Evolutionary conservation across 208 protist species (phyloP), one percentile per base, ranked within the genome.

Genomic region (Leishmania tropica): DNA sequence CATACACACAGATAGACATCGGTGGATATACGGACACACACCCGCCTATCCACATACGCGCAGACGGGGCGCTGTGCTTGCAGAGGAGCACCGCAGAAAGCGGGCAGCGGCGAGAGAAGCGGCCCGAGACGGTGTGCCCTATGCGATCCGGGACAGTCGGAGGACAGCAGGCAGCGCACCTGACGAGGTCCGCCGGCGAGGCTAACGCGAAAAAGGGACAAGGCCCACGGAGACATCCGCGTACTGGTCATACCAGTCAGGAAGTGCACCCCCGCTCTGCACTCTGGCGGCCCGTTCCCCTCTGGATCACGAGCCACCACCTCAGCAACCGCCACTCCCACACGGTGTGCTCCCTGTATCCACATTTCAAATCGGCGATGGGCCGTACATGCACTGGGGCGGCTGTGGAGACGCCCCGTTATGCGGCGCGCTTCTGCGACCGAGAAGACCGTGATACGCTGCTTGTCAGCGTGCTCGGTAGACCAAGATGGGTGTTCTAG

Each of bases 301-400:
- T 67, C 62, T 37, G 0, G 1, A 6, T n/a, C 3, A 21, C 3
- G 31, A 2, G 13, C 10, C 62, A 67, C 62, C 62, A 67, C 62
- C 62, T 31, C 62, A 15, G n/a, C 13, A 67, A 67, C 6, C 62
- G 31, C 62, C 5, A n/a, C 28, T 1, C 1, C 62, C 40, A 19
- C 62, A 37, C 31, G 15, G 31, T 40, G 13, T 37, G 62, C 62
- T 31, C 1, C 11, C 13, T 19, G 31, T 13, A 17, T 67, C 6
- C 17, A 17, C n/a, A 37, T 31, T 67, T 67, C 68, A 73, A 54
- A 78, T 31, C 8, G 67, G 70, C 17, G 71, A 35, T 3, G 71
- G 81, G 2, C 48, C 31, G n/a, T 85, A 81, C 48, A 15, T 58
- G 82, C 68, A 78, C 17, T 37, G 73, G 40, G 3, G 4, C 21